Evolutionary conservation across 2,329 filamentous ascomycete genomes (phyloP).

Genomic region (Pseudogymnoascus sp.): DNA sequence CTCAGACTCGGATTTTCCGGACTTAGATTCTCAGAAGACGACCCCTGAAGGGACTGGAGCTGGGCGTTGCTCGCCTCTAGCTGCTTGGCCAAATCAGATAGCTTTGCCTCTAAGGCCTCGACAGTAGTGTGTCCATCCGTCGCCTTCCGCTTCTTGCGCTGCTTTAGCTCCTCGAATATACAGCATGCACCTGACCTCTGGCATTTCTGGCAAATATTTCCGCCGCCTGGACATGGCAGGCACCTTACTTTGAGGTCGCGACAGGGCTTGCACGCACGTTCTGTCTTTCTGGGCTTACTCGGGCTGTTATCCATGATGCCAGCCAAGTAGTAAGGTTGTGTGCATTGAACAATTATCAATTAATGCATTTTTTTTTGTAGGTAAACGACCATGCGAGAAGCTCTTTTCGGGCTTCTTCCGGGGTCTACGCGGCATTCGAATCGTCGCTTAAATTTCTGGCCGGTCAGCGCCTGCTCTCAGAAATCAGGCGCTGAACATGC

Average conservation of each 20-base stretch:
- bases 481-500: not conserved
- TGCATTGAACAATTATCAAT: not conserved
- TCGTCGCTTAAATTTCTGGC: not conserved
- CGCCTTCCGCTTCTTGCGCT: not conserved
- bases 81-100: not conserved
- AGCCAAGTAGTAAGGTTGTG: not conserved
- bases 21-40: not conserved
- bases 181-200: constrained; percentile 5
- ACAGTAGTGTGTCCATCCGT: not conserved
- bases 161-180: not conserved
- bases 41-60: not conserved
- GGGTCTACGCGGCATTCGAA: not conserved
- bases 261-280: not conserved
- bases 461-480: not conserved
- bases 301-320: not conserved
- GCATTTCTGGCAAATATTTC: not conserved
- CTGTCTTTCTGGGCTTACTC: not conserved
- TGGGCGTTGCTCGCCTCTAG: not conserved
- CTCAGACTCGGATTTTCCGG: not conserved
- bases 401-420: not conserved
- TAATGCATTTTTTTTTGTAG: not conserved
- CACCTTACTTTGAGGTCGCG: not conserved
- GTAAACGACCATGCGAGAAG: not conserved
- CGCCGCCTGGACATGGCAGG: not conserved
- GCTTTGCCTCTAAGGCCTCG: not conserved